A percentile compares a stretch with the other conserved stretches of the same genome.
Conservation (phyloP, 352 stramenopile genomes). For the Hyaloperonospora brassicae region DNA sequence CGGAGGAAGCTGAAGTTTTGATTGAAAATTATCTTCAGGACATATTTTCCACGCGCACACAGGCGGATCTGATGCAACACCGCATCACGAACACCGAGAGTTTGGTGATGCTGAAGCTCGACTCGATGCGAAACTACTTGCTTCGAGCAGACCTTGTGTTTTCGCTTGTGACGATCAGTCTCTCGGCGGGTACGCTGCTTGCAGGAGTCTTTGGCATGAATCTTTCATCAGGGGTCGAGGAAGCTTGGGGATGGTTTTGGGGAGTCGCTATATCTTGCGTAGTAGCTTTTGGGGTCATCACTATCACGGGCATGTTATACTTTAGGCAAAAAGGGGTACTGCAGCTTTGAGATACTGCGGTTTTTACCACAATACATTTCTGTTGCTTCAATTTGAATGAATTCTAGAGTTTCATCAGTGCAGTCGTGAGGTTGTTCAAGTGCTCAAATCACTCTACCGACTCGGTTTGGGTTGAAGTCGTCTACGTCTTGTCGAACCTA, state of each 20-base stretch:
- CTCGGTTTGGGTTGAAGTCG: not conserved
- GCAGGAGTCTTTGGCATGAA: slow-evolving; percentile 74
- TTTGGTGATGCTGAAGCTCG: slow-evolving; percentile 70
- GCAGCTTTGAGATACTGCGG: slow-evolving; percentile 20
- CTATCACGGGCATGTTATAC: slow-evolving; percentile 39
- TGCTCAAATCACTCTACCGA: not conserved
- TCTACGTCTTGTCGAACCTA: slow-evolving; percentile 70
- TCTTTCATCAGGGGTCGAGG: slow-evolving; percentile 40
- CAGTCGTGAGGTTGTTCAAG: not conserved
- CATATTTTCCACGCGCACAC: slow-evolving; percentile 69
- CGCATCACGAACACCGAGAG: slow-evolving; percentile 73
- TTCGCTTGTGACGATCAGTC: slow-evolving; percentile 48
- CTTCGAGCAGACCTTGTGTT: slow-evolving; percentile 69
- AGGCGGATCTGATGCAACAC: slow-evolving; percentile 57
- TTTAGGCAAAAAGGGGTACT: slow-evolving; percentile 58
- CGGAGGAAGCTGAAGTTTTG: slow-evolving; percentile 65
- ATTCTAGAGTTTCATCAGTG: not conserved
- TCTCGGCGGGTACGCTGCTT: slow-evolving; percentile 58
- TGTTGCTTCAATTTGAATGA: not conserved
- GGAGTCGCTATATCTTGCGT: slow-evolving; percentile 38
- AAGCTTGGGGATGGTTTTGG: slow-evolving; percentile 49
- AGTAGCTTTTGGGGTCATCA: slow-evolving; percentile 39
- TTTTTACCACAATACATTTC: slow-evolving; percentile 8
- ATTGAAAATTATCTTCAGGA: slow-evolving; percentile 77
- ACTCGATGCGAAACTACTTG: slow-evolving; percentile 75